Base-by-base conservation (phyloP, 2,329 filamentous ascomycete species). In the Cladophialophora yegresii region DNA sequence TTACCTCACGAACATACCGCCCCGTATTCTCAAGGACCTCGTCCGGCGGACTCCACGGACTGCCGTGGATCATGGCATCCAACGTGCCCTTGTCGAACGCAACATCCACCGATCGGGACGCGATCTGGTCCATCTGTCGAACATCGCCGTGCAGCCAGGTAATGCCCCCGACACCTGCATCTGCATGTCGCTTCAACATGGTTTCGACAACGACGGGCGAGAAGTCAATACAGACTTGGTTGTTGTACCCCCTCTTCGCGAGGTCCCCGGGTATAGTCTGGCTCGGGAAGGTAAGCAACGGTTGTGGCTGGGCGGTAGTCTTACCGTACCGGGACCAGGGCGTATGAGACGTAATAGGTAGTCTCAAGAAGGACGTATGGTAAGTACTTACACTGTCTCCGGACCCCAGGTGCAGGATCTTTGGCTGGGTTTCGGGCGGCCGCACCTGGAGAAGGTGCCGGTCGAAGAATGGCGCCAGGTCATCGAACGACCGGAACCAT, bases 31-130 rank as follows among this genome's bases (percentile, higher is more conserved):
- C 73, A 40, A 75, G 68, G 0, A 84, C 82, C 36, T 83, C 79
- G 6, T 78, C 75, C 0, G 82, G 82, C 1, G 83, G 83, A 64
- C 75, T 79, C 82, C 82, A 85, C 0, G 79, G 79, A 66, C 79
- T 83, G 1, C 83, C 82, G 69, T 83, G 77, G 33, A 85, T 82
- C 80, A 85, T 84, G 53, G 80, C 82, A 72, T 85, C 83, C 2
- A 85, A 73, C 0, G 83, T 85, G 2, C 79, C 78, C 71, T 86
- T 86, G 67, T 85, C 83, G 67, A 88, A 85, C 10, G 84, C 84
- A 5, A 87, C 77, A 68, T 85, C 82, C 45, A 87, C 71, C 0
- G 78, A 80, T 1, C 64, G 70, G 33, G 77, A 73, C 0, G 74
- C 70, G 0, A 85, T 68, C 0, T 72, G 71, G 8, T 72, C 69